Evolutionary conservation across 257 asterid species (phyloP).

Genomic region (Lithospermum erythrorhizon): DNA sequence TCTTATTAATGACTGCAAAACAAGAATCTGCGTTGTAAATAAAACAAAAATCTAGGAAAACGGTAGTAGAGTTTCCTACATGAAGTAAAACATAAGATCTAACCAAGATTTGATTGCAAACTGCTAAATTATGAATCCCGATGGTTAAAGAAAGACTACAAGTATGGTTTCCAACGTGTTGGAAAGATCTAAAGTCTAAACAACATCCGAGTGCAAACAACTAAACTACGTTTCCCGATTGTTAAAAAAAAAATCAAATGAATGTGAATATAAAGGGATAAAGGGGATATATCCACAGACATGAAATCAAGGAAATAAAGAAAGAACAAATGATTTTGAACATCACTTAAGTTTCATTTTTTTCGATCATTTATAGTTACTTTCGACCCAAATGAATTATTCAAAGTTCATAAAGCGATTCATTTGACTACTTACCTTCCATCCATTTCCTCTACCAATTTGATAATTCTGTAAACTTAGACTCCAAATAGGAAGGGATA

Average conservation of each 20-base stretch:
- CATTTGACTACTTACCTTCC: too few species aligned
- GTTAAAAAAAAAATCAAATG: neutral
- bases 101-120: neutral
- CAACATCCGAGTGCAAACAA: neutral
- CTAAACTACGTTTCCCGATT: neutral
- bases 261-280: neutral
- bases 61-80: neutral
- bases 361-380: too few species aligned
- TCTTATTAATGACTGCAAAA: constrained; percentile 46
- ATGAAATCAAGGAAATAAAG: too few species aligned
- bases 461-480: too few species aligned
- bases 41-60: constrained; percentile 5
- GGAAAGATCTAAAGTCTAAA: neutral
- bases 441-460: too few species aligned
- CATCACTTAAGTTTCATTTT: too few species aligned
- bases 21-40: neutral
- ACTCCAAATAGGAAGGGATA: too few species aligned
- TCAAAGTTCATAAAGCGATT: too few species aligned
- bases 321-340: too few species aligned
- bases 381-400: too few species aligned
- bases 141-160: neutral
- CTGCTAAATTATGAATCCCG: neutral
- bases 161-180: neutral
- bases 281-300: neutral
- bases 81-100: neutral